A percentile compares a stretch with the other conserved stretches of the same genome.
phyloP scores from a whole-genome alignment of 2,329 filamentous ascomycete species.

The Diaporthe batatas region DNA sequence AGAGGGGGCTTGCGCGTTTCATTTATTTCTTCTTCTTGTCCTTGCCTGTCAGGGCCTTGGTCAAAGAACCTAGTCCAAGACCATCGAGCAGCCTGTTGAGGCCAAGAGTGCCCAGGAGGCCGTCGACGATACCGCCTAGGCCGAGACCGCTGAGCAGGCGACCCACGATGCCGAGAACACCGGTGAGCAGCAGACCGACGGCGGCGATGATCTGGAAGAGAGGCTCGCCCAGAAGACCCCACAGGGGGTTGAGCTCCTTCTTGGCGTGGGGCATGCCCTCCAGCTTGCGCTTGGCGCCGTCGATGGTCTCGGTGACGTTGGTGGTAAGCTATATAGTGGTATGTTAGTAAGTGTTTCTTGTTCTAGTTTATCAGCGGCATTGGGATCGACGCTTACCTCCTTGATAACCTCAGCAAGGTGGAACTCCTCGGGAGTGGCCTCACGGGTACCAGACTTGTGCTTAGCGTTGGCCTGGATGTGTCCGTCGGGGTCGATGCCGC shows the following conservation, averaged over 20 bases:
- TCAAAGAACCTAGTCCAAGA: slow-evolving; percentile 72
- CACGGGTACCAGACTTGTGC: slow-evolving; percentile 79
- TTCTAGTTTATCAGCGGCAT: no score
- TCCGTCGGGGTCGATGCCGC: slow-evolving; percentile 89
- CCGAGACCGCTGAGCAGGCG: slow-evolving; percentile 84
- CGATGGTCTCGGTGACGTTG: slow-evolving; percentile 84
- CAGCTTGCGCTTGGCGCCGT: slow-evolving; percentile 90
- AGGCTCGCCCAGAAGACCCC: slow-evolving; percentile 85
- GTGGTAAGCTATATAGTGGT: slow-evolving; percentile 72
- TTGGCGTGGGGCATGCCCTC: slow-evolving; percentile 94
- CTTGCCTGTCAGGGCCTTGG: slow-evolving; percentile 60
- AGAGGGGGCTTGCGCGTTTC: slow-evolving; percentile 9
- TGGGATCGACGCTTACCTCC: slow-evolving; percentile 61
- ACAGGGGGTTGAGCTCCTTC: slow-evolving; percentile 93
- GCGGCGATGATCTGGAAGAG: slow-evolving; percentile 93
- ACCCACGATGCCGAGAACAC: slow-evolving; percentile 88
- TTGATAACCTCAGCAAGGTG: slow-evolving; percentile 87
- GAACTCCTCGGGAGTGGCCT: slow-evolving; percentile 87
- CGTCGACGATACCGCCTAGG: slow-evolving; percentile 84
- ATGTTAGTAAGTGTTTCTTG: slow-evolving; percentile 29
- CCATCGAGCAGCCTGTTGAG: slow-evolving; percentile 81
- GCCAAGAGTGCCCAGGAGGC: slow-evolving; percentile 81
- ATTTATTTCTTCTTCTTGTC: slow-evolving; percentile 53
- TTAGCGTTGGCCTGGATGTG: slow-evolving; percentile 88
- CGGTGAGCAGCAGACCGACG: slow-evolving; percentile 84